Conservation (phyloP, 768 basidiomycete genomes). For the Polyporus arcularius region DNA sequence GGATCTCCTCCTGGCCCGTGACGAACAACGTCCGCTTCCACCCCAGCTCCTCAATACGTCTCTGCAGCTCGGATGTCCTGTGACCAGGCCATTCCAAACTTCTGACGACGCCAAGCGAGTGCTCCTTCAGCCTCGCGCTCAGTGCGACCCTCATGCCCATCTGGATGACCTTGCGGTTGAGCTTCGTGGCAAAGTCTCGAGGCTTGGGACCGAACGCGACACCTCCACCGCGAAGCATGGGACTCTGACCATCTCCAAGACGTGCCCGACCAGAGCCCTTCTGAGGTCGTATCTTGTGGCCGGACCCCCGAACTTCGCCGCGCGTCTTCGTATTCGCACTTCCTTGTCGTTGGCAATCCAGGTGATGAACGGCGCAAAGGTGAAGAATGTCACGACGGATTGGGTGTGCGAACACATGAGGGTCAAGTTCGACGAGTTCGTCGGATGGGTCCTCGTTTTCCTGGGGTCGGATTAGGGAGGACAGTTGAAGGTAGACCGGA, state of each 20-base stretch:
- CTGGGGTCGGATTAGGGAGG: slow-evolving; percentile 52
- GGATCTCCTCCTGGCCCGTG: slow-evolving; percentile 58
- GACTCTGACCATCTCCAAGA: slow-evolving; percentile 84
- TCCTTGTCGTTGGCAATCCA: slow-evolving; percentile 88
- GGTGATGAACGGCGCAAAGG: slow-evolving; percentile 85
- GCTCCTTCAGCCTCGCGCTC: slow-evolving; percentile 78
- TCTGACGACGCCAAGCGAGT: slow-evolving; percentile 73
- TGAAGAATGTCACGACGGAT: slow-evolving; percentile 92
- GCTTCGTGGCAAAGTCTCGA: slow-evolving; percentile 86
- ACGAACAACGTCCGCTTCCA: slow-evolving; percentile 79
- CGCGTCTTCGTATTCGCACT: slow-evolving; percentile 91
- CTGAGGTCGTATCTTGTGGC: slow-evolving; percentile 85
- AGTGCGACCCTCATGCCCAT: slow-evolving; percentile 93
- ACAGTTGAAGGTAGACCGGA: slow-evolving; percentile 65
- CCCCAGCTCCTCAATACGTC: slow-evolving; percentile 62
- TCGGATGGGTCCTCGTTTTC: slow-evolving; percentile 43
- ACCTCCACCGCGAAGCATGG: slow-evolving; percentile 90
- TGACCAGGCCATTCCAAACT: slow-evolving; percentile 68
- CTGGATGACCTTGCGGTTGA: slow-evolving; percentile 89
- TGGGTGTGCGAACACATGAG: slow-evolving; percentile 85
- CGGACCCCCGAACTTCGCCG: slow-evolving; percentile 86
- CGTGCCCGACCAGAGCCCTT: slow-evolving; percentile 92
- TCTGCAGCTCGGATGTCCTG: slow-evolving; percentile 69
- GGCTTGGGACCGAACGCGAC: slow-evolving; percentile 90
- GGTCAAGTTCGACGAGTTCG: slow-evolving; percentile 64